These are phyloP conservation scores for Annona cherimola DNA, from an alignment of 164 flowering plant species.

Conservation along the genomic window DNA sequence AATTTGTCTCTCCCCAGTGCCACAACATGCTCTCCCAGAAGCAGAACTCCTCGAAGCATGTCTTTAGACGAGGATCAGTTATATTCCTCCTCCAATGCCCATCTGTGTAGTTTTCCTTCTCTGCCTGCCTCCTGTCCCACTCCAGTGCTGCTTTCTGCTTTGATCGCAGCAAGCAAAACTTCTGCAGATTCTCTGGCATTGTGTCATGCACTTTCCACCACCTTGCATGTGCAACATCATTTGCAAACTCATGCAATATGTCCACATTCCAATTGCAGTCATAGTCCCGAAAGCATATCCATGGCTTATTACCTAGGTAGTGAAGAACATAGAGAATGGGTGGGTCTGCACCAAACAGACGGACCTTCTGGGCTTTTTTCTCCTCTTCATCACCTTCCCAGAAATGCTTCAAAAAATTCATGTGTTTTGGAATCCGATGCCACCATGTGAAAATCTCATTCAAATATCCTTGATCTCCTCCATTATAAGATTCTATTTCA, in stretches of 20 bases:
- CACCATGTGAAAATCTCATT: constrained; percentile 95
- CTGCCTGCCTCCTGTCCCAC: constrained; percentile 91
- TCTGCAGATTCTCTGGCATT: constrained; percentile 76
- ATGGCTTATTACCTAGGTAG: constrained; percentile 82
- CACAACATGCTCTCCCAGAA: constrained; percentile 72
- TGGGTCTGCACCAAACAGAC: constrained; percentile 78
- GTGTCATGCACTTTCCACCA: constrained; percentile 96
- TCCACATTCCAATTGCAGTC: constrained; percentile 95
- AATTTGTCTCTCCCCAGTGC: constrained; percentile 79
- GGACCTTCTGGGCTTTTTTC: constrained; percentile 56
- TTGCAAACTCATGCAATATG: constrained; percentile 74
- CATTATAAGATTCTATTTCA: constrained; percentile 86
- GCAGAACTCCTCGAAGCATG: constrained; percentile 56
- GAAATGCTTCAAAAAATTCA: constrained; percentile 90
- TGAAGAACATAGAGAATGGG: constrained; percentile 82
- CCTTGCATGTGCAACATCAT: constrained; percentile 71
- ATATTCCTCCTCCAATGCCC: constrained; percentile 85
- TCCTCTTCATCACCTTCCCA: constrained; percentile 82
- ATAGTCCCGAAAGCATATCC: constrained; percentile 93
- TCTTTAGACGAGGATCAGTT: constrained; percentile 43
- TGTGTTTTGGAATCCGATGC: constrained; percentile 89
- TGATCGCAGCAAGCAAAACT: constrained; percentile 69
- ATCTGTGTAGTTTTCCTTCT: constrained; percentile 66
- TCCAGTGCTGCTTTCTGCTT: constrained; percentile 84
- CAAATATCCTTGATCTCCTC: constrained; percentile 91